phyloP scores from a whole-genome alignment of 2,329 filamentous ascomycete species.

The Golovinomyces cichoracearum region DNA sequence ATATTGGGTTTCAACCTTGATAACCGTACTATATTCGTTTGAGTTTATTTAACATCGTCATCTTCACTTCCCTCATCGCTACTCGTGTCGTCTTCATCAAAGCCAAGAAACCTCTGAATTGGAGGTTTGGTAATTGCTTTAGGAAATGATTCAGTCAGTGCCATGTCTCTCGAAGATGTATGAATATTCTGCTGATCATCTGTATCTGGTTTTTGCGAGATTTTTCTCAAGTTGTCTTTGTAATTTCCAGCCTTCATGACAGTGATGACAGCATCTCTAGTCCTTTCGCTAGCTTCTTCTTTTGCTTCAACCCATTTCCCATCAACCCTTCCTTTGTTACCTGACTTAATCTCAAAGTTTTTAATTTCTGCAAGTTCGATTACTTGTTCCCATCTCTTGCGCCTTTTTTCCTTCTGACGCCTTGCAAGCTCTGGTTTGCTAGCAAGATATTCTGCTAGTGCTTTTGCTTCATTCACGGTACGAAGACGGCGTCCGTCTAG shows the following conservation, averaged over 20 bases:
- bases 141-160: too few species aligned
- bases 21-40: too few species aligned
- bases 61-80: constrained; percentile 15
- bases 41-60: constrained; percentile 8
- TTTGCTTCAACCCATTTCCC: constrained; percentile 90
- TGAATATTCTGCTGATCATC: constrained; percentile 18
- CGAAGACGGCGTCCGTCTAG: constrained; percentile 71
- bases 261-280: constrained; percentile 45
- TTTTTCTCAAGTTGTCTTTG: constrained; percentile 34
- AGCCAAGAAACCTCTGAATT: too few species aligned
- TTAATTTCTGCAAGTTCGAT: constrained; percentile 61
- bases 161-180: too few species aligned
- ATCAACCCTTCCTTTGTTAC: constrained; percentile 45
- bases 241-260: constrained; percentile 40
- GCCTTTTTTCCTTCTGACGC: constrained; percentile 67
- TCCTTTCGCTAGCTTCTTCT: constrained; percentile 67
- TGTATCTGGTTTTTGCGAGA: constrained; percentile 19
- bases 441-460: constrained; percentile 76
- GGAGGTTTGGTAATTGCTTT: too few species aligned
- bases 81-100: too few species aligned
- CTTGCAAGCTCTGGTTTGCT: constrained; percentile 95
- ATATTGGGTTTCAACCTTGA: too few species aligned
- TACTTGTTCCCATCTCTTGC: constrained; percentile 67
- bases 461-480: constrained; percentile 86
- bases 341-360: constrained; percentile 58